These are phyloP conservation scores for Neoboletus brunneissimus DNA, from an alignment of 768 basidiomycete species.

Conservation along the genomic window DNA sequence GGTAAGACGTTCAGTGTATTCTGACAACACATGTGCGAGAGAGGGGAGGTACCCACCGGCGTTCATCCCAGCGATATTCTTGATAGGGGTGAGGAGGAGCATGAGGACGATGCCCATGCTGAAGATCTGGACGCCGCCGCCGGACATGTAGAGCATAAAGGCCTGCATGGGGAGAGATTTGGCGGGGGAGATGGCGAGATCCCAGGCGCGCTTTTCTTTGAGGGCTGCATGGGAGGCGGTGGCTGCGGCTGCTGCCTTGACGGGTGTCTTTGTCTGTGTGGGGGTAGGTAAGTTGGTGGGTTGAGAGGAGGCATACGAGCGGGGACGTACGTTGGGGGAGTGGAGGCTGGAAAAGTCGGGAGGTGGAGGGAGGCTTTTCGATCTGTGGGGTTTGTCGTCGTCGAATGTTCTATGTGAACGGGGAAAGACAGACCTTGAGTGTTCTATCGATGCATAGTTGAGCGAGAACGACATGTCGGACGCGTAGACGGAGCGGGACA, in stretches of 20 bases:
- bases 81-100: slow-evolving; percentile 84
- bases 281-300: not conserved
- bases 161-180: slow-evolving; percentile 96
- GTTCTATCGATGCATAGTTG: slow-evolving; percentile 33
- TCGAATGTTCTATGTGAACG: not conserved
- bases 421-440: slow-evolving; percentile 20
- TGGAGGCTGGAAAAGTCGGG: slow-evolving; percentile 60
- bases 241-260: slow-evolving; percentile 34
- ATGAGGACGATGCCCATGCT: slow-evolving; percentile 96
- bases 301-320: too few relatives aligned
- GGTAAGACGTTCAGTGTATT: not conserved
- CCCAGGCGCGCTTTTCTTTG: slow-evolving; percentile 82
- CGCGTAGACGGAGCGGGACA: not conserved
- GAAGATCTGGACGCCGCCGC: slow-evolving; percentile 92
- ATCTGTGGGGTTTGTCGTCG: slow-evolving; percentile 37
- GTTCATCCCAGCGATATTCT: slow-evolving; percentile 77
- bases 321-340: slow-evolving; percentile 26
- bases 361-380: slow-evolving; percentile 61
- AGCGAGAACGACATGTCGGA: slow-evolving; percentile 28
- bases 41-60: slow-evolving; percentile 50
- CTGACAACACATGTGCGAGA: too few relatives aligned
- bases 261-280: slow-evolving; percentile 41
- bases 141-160: slow-evolving; percentile 99
- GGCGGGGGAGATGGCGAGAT: slow-evolving; percentile 77
- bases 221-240: slow-evolving; percentile 58